phyloP scores from a whole-genome alignment of 257 asterid species.

The Anisodus acutangulus region DNA sequence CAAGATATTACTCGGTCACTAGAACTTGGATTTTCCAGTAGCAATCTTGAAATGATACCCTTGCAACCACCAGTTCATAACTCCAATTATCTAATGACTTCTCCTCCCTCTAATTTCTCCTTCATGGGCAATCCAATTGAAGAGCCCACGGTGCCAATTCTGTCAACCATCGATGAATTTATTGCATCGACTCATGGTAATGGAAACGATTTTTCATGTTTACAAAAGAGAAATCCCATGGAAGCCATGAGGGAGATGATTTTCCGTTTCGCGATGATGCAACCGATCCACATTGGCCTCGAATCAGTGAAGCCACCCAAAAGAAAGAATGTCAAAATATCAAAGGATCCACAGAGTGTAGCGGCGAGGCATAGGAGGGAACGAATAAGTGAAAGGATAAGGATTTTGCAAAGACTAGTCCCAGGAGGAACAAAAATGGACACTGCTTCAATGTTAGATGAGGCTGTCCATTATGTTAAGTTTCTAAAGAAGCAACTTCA shows the following conservation, averaged over 20 bases:
- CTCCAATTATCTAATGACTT: not conserved
- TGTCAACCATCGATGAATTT: conserved; percentile 12
- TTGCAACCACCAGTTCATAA: conserved; percentile 22
- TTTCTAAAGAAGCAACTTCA: conserved; percentile 53
- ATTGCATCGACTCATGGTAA: conserved; percentile 9
- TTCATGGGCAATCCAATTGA: conserved; percentile 28
- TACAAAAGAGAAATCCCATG: conserved; percentile 42
- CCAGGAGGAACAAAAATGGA: conserved; percentile 65
- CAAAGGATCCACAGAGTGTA: conserved; percentile 63
- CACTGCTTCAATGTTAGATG: conserved; percentile 63
- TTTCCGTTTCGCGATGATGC: conserved; percentile 59
- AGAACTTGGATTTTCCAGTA: conserved; percentile 25
- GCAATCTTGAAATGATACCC: conserved; percentile 32
- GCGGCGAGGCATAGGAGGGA: conserved; percentile 63
- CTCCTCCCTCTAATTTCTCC: conserved; percentile 27
- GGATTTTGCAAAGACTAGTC: conserved; percentile 54
- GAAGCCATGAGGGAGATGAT: conserved; percentile 61
- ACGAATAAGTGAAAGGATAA: conserved; percentile 56
- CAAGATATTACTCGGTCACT: not conserved
- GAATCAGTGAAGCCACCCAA: conserved; percentile 50
- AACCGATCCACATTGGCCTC: conserved; percentile 55
- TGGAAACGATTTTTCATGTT: conserved; percentile 19
- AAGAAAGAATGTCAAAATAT: conserved; percentile 58
- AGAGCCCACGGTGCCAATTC: not conserved
- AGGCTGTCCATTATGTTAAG: conserved; percentile 58